Evolutionary conservation across 495 filamentous ascomycete genomes (phyloP).

Genomic region (Xylaria cubensis): DNA sequence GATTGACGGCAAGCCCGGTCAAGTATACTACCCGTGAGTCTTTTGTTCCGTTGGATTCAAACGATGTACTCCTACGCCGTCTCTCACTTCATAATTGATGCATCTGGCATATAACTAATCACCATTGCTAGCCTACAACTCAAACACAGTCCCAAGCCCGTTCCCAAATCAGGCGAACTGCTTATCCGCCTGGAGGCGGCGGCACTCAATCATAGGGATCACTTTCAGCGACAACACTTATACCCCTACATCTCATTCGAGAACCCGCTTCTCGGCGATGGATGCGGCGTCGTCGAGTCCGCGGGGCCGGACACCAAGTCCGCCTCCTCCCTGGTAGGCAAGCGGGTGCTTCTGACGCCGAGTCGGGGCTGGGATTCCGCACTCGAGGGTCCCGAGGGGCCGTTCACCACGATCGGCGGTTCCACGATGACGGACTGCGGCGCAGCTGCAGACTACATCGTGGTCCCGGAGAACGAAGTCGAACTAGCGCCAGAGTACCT

Average conservation of each 20-base stretch:
- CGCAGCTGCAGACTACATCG: constrained; percentile 72
- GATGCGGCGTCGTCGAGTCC: constrained; percentile 71
- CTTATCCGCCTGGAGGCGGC: constrained; percentile 74
- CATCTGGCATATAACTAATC: neutral
- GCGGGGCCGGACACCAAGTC: constrained; percentile 61
- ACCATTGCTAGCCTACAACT: constrained; percentile 61
- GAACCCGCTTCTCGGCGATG: constrained; percentile 79
- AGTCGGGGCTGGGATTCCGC: constrained; percentile 74
- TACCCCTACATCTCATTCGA: constrained; percentile 82
- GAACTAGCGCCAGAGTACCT: constrained; percentile 78
- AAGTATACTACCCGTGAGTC: constrained; percentile 79
- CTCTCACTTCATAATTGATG: neutral
- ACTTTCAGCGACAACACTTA: constrained; percentile 89
- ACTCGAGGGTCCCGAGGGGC: constrained; percentile 74
- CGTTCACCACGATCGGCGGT: constrained; percentile 75
- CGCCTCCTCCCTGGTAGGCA: constrained; percentile 51
- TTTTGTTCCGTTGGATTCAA: neutral
- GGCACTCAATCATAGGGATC: constrained; percentile 89
- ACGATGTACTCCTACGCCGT: neutral
- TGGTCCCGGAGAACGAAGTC: constrained; percentile 73
- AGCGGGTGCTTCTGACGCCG: constrained; percentile 78
- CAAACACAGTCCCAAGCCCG: constrained; percentile 62
- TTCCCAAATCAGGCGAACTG: constrained; percentile 67
- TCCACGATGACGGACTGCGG: constrained; percentile 67
- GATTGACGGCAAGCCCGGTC: constrained; percentile 76